Conservation (phyloP, 129 eudicot species). For the Artemisia argyi region DNA sequence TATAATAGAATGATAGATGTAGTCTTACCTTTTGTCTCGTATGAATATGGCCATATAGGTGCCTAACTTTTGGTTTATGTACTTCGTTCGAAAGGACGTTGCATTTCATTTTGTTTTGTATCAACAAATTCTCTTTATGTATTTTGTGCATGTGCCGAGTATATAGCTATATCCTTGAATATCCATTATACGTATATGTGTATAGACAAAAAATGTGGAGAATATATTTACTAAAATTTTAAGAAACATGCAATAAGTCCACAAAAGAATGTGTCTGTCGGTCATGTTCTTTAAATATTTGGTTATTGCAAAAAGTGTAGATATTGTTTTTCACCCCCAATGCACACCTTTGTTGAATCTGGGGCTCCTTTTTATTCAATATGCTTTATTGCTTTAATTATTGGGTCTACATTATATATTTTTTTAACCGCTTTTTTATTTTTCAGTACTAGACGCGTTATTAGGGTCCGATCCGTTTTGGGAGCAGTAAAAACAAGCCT, state of each 20-base stretch:
- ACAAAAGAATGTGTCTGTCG: slow-evolving; percentile 29
- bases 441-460: slow-evolving; percentile 9
- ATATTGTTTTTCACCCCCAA: slow-evolving; percentile 27
- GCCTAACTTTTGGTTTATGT: too few relatives aligned
- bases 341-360: slow-evolving; percentile 40
- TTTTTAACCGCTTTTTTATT: not conserved
- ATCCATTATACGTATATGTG: too few relatives aligned
- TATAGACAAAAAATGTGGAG: not conserved
- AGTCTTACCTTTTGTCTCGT: too few relatives aligned
- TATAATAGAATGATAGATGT: too few relatives aligned
- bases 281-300: slow-evolving; percentile 28
- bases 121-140: too few relatives aligned
- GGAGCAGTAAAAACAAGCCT: slow-evolving; percentile 1
- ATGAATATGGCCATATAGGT: too few relatives aligned
- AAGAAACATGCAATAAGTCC: not conserved
- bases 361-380: slow-evolving; percentile 27
- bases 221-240: not conserved
- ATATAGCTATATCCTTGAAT: too few relatives aligned
- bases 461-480: slow-evolving; percentile 31
- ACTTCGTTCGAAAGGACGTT: too few relatives aligned
- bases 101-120: too few relatives aligned
- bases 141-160: too few relatives aligned
- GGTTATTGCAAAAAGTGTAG: slow-evolving; percentile 14
- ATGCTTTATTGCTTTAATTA: slow-evolving; percentile 34
- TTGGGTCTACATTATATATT: slow-evolving; percentile 11